Conservation (phyloP, 495 filamentous ascomycete genomes). For the Tricharina praecox region DNA sequence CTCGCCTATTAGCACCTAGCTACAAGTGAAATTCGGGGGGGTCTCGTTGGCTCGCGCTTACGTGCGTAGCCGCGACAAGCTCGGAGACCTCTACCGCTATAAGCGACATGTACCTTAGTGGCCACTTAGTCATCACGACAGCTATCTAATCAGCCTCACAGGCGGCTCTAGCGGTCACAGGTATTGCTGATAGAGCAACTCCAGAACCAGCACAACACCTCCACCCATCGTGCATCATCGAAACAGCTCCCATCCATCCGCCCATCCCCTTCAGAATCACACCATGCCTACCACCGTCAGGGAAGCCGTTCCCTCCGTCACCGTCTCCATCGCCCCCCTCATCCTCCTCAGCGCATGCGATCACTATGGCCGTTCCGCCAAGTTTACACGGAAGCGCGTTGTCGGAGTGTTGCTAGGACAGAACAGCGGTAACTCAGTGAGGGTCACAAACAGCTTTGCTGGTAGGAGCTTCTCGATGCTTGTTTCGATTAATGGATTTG, state of each 20-base stretch:
- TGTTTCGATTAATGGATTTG: conserved; percentile 11
- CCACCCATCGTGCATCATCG: too few relatives aligned
- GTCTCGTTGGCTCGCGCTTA: too few relatives aligned
- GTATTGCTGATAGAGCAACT: too few relatives aligned
- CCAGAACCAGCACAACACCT: neutral
- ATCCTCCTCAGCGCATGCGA: conserved; percentile 96
- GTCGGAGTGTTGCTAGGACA: conserved; percentile 91
- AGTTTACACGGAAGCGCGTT: conserved; percentile 79
- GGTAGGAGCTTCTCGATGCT: conserved; percentile 39
- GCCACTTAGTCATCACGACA: too few relatives aligned
- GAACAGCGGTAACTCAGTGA: conserved; percentile 83
- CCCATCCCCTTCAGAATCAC: conserved; percentile 2
- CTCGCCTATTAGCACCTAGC: too few relatives aligned
- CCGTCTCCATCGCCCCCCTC: conserved; percentile 90
- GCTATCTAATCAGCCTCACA: too few relatives aligned
- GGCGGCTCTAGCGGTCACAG: too few relatives aligned
- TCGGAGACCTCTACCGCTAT: too few relatives aligned
- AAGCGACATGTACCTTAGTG: too few relatives aligned
- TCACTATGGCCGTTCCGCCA: conserved; percentile 88
- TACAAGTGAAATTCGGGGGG: too few relatives aligned
- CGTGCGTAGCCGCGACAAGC: too few relatives aligned
- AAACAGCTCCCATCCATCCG: too few relatives aligned
- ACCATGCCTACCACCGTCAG: conserved; percentile 25
- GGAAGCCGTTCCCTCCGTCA: conserved; percentile 29
- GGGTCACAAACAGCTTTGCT: conserved; percentile 97